Evolutionary conservation across 2,329 filamentous ascomycete species (phyloP).

Genomic region (Monosporascus sp.): DNA sequence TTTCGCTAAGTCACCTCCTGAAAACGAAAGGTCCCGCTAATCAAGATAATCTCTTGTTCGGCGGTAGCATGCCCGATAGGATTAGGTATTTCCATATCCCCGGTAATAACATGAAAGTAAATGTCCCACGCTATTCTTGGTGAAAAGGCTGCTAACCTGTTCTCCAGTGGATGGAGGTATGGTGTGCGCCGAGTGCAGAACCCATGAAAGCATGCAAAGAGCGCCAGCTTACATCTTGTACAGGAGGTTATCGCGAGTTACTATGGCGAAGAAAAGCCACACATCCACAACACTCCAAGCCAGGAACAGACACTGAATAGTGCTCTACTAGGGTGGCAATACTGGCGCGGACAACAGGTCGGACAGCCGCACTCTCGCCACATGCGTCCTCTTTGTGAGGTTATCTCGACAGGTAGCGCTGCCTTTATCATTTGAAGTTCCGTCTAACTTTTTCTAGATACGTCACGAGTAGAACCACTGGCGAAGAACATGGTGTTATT

Average conservation of each 20-base stretch:
- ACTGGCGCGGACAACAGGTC: constrained; percentile 32
- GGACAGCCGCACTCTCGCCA: constrained; percentile 29
- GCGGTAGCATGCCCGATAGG: no score
- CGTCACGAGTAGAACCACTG: constrained; percentile 7
- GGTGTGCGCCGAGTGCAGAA: not conserved
- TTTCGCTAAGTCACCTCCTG: no score
- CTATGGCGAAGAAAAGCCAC: constrained; percentile 13
- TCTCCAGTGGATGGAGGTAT: constrained; percentile 23
- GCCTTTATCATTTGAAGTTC: not conserved
- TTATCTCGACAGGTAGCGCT: constrained; percentile 22
- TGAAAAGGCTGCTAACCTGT: not conserved
- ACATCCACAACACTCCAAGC: not conserved
- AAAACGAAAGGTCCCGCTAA: no score
- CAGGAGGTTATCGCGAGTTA: constrained; percentile 26
- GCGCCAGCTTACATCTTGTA: not conserved
- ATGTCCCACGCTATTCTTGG: constrained; percentile 3
- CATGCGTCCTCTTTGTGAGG: constrained; percentile 29
- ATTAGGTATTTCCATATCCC: constrained; percentile 26
- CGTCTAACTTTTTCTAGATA: not conserved
- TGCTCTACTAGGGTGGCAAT: constrained; percentile 24
- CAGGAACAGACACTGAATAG: constrained; percentile 9
- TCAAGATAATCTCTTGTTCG: no score
- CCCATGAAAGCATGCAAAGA: not conserved
- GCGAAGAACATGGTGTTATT: constrained; percentile 26
- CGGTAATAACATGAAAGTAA: constrained; percentile 27